These are phyloP conservation scores for Hanseniaspora occidentalis DNA, from an alignment of 805 yeast species.

Conservation along the genomic window DNA sequence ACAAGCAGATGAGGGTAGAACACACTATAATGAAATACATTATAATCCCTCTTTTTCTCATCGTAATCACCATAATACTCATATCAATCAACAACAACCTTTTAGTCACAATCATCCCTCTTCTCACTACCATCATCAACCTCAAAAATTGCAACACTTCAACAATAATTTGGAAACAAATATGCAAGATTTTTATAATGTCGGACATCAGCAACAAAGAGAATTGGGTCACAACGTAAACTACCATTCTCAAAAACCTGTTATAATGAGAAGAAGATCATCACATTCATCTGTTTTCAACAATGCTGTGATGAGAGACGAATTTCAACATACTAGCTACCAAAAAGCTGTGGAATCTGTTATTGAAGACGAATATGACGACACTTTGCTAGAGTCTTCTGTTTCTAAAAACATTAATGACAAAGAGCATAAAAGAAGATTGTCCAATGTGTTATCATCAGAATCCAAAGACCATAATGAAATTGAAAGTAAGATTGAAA, in stretches of 20 bases:
- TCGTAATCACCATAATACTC: too few species aligned
- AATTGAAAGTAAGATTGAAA: too few species aligned
- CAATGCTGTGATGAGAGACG: neutral
- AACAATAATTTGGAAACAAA: too few species aligned
- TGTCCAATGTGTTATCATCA: neutral
- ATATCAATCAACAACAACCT: too few species aligned
- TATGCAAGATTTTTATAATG: too few species aligned
- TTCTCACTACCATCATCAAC: neutral
- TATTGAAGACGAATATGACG: neutral
- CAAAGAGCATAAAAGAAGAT: neutral
- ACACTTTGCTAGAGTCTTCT: neutral
- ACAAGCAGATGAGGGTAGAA: too few species aligned
- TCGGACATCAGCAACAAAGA: neutral
- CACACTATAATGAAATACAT: too few species aligned
- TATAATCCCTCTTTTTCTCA: too few species aligned
- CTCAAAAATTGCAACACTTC: too few species aligned
- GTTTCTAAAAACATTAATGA: neutral
- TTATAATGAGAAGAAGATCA: neutral
- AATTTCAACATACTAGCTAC: neutral
- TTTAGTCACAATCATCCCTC: neutral
- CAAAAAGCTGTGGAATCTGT: constrained; percentile 1
- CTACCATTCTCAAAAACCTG: neutral
- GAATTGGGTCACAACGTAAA: neutral
- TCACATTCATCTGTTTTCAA: neutral
- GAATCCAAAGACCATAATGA: too few species aligned